phyloP scores from a whole-genome alignment of 139 green algal genomes.

The Chlorella sp. region DNA sequence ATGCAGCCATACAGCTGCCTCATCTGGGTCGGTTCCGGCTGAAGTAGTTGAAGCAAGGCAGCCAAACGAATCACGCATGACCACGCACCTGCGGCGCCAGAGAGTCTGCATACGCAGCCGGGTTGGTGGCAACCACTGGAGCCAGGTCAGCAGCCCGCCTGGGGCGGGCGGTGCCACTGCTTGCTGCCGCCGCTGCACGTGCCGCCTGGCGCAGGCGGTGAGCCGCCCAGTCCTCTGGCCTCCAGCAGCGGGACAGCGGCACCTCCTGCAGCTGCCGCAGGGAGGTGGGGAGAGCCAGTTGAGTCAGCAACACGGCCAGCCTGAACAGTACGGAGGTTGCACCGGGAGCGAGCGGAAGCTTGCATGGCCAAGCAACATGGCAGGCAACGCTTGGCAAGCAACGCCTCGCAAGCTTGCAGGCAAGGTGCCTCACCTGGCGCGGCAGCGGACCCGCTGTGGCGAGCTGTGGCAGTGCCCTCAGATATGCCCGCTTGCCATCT shows the following conservation, averaged over 20 bases:
- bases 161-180: neutral
- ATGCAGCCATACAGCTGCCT: no score
- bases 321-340: neutral
- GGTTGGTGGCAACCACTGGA: neutral
- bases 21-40: no score
- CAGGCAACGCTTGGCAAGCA: neutral
- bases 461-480: constrained; percentile 71
- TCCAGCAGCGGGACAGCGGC: constrained; percentile 49
- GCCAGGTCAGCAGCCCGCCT: constrained; percentile 15
- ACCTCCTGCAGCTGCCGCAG: constrained; percentile 40
- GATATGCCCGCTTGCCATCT: constrained; percentile 79
- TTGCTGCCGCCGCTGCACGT: neutral
- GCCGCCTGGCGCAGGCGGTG: constrained; percentile 33
- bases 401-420: neutral
- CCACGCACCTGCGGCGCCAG: constrained; percentile 11
- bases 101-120: neutral
- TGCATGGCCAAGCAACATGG: neutral
- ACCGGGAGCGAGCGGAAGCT: neutral
- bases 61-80: neutral
- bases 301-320: neutral
- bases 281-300: neutral
- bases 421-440: constrained; percentile 1
- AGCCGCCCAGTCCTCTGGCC: constrained; percentile 49
- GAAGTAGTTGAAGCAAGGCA: no score
- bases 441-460: constrained; percentile 20